Evolutionary conservation across 805 yeast species (phyloP).

Genomic region (Zygotorulaspora chibaensis): DNA sequence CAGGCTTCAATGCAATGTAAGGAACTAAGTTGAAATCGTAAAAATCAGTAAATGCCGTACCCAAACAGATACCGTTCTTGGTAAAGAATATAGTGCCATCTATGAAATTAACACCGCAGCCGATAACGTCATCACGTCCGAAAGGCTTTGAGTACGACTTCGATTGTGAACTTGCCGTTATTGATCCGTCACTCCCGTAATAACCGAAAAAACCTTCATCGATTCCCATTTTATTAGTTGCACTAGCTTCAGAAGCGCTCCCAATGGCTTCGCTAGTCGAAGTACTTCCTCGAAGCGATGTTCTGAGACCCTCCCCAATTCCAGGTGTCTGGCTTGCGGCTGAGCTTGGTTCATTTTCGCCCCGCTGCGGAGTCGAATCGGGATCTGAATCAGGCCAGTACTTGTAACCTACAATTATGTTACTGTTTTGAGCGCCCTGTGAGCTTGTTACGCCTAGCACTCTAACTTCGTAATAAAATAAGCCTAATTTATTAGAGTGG

Average conservation of each 20-base stretch:
- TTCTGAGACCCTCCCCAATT: constrained; percentile 9
- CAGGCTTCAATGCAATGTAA: constrained; percentile 38
- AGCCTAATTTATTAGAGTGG: constrained; percentile 21
- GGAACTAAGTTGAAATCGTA: constrained; percentile 45
- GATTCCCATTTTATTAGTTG: constrained; percentile 11
- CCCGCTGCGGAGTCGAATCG: constrained; percentile 4
- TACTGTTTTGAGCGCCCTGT: constrained; percentile 26
- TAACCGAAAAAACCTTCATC: constrained; percentile 29
- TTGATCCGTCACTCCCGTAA: constrained; percentile 31
- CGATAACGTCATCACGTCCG: constrained; percentile 62
- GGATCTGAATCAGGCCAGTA: constrained; percentile 12
- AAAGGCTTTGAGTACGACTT: constrained; percentile 33
- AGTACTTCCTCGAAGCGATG: constrained; percentile 13
- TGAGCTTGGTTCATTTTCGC: constrained; percentile 11
- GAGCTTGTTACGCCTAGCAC: constrained; percentile 26
- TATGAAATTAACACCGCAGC: constrained; percentile 76
- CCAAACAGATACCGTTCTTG: constrained; percentile 68
- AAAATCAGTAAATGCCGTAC: constrained; percentile 49
- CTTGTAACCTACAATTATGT: constrained; percentile 31
- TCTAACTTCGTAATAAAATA: constrained; percentile 32
- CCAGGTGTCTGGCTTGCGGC: constrained; percentile 6
- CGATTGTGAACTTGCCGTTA: constrained; percentile 22
- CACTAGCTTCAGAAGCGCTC: constrained; percentile 7
- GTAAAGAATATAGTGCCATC: constrained; percentile 67
- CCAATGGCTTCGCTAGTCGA: constrained; percentile 7